phyloP scores from a whole-genome alignment of 164 flowering plant species.

The Nymphaea thermarum region DNA sequence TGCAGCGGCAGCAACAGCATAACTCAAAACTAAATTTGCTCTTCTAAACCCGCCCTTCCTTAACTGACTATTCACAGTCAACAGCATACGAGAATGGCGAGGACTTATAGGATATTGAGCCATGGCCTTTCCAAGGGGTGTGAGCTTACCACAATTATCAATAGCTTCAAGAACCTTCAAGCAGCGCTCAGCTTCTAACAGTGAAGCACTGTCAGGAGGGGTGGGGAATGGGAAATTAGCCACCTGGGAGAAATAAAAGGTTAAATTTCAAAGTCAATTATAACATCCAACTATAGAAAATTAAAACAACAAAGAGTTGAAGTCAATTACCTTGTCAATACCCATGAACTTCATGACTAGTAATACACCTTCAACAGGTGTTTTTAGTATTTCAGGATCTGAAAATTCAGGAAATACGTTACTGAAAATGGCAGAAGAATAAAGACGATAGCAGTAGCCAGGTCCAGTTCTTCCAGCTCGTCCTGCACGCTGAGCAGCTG shows the following conservation, averaged over 20 bases:
- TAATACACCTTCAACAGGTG: constrained; percentile 86
- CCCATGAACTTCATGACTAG: constrained; percentile 89
- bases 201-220: constrained; percentile 56
- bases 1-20: constrained; percentile 77
- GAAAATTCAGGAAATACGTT: constrained; percentile 68
- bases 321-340: constrained; percentile 54
- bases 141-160: constrained; percentile 52
- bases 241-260: constrained; percentile 36
- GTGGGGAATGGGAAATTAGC: constrained; percentile 93
- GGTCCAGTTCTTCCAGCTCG: constrained; percentile 99
- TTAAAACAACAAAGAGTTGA: neutral
- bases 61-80: constrained; percentile 56
- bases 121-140: constrained; percentile 82
- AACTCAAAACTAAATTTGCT: constrained; percentile 63
- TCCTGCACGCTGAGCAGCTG: constrained; percentile 96
- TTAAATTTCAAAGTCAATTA: too few species aligned
- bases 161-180: constrained; percentile 81
- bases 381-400: constrained; percentile 67
- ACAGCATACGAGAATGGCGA: constrained; percentile 94
- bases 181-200: constrained; percentile 71
- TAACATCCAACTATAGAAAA: neutral
- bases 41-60: constrained; percentile 35
- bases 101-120: constrained; percentile 93
- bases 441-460: constrained; percentile 92
- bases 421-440: constrained; percentile 73